A percentile compares a stretch with the other conserved stretches of the same genome.
These are phyloP conservation scores for Starmerella geochares DNA, from an alignment of 805 yeast genomes.

Conservation along the genomic window DNA sequence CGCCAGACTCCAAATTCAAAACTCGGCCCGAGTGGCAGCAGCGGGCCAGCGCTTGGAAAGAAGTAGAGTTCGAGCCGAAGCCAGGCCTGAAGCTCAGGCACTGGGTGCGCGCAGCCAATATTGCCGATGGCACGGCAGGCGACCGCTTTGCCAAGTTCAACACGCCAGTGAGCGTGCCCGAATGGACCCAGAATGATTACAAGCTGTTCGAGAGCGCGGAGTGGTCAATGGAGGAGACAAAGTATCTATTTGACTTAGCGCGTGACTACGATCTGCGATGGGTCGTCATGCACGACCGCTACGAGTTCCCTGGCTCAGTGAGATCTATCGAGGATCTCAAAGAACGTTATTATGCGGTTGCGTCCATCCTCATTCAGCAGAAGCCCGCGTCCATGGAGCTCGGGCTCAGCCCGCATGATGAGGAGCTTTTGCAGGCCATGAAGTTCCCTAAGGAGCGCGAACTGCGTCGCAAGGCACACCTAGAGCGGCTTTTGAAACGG, in stretches of 20 bases:
- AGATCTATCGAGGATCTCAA: slow-evolving; percentile 71
- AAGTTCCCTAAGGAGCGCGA: slow-evolving; percentile 64
- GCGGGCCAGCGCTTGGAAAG: slow-evolving; percentile 76
- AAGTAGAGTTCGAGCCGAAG: slow-evolving; percentile 47
- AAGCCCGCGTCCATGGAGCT: slow-evolving; percentile 28
- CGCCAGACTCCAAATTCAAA: slow-evolving; percentile 43
- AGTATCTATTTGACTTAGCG: slow-evolving; percentile 59
- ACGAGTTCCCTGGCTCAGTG: slow-evolving; percentile 25
- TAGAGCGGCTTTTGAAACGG: slow-evolving; percentile 64
- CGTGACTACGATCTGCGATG: slow-evolving; percentile 52
- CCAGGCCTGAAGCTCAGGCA: slow-evolving; percentile 53
- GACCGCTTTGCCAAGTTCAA: slow-evolving; percentile 66
- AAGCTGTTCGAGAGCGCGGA: slow-evolving; percentile 37
- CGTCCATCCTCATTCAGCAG: slow-evolving; percentile 42
- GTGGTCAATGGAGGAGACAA: slow-evolving; percentile 75
- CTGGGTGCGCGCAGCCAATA: slow-evolving; percentile 54
- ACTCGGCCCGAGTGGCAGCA: slow-evolving; percentile 50
- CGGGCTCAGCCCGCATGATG: slow-evolving; percentile 37
- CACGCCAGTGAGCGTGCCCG: slow-evolving; percentile 58
- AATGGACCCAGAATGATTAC: slow-evolving; percentile 53
- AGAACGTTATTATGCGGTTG: slow-evolving; percentile 64
- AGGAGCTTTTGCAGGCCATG: slow-evolving; percentile 52
- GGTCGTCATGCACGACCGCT: slow-evolving; percentile 58
- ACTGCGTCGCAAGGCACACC: slow-evolving; percentile 65
- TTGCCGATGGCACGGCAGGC: slow-evolving; percentile 35